These are phyloP conservation scores for Dothideomycetes sp. DNA, from an alignment of 2,329 filamentous ascomycete genomes.

Conservation along the genomic window DNA sequence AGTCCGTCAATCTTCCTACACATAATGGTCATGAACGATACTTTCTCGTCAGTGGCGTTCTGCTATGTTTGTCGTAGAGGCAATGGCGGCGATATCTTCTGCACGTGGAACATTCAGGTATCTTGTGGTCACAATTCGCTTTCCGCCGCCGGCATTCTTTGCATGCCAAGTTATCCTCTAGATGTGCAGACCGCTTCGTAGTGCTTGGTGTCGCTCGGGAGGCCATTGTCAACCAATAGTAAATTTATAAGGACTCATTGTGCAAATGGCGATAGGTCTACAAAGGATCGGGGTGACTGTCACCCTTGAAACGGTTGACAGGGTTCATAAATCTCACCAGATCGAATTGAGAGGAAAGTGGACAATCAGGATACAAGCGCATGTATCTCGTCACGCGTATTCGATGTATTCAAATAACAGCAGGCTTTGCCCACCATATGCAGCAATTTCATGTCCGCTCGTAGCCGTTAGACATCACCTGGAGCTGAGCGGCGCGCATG, in stretches of 20 bases:
- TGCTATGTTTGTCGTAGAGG: slow-evolving; percentile 3
- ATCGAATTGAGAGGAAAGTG: too few species aligned
- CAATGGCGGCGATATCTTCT: slow-evolving; percentile 6
- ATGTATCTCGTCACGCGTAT: too few species aligned
- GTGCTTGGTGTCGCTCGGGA: not conserved
- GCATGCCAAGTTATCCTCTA: slow-evolving; percentile 6
- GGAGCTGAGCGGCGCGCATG: too few species aligned
- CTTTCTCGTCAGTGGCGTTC: slow-evolving; percentile 6
- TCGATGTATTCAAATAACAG: too few species aligned
- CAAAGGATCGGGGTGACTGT: not conserved
- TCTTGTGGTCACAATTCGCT: slow-evolving; percentile 7
- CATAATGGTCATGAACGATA: not conserved
- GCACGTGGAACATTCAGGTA: slow-evolving; percentile 6
- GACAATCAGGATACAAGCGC: too few species aligned
- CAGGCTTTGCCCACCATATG: too few species aligned
- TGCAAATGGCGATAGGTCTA: not conserved
- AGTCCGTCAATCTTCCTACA: not conserved
- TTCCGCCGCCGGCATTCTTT: slow-evolving; percentile 8
- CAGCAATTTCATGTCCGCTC: too few species aligned
- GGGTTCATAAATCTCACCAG: too few species aligned
- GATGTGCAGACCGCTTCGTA: not conserved
- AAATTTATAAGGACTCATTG: too few species aligned
- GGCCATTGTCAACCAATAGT: not conserved
- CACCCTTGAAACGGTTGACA: too few species aligned
- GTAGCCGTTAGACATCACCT: too few species aligned